Conservation (phyloP, 768 basidiomycete genomes). For the Auriscalpium orientale region DNA sequence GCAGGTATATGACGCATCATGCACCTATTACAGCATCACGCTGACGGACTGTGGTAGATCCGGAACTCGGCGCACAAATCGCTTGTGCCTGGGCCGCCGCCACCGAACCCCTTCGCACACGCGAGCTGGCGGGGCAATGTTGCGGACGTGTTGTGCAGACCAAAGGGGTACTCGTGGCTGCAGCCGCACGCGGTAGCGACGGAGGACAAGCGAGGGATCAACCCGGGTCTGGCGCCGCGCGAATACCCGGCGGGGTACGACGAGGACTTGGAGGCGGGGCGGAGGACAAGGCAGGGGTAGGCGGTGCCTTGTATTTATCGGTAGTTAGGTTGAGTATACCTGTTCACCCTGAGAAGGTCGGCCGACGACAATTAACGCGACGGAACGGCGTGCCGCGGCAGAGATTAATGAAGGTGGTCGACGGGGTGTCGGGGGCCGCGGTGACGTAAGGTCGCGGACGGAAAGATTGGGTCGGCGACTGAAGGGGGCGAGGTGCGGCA, state of each 20-base stretch:
- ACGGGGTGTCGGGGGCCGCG: slow-evolving; percentile 1
- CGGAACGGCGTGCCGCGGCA: not conserved
- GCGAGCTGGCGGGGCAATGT: slow-evolving; percentile 71
- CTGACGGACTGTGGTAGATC: slow-evolving; percentile 40
- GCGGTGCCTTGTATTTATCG: not conserved
- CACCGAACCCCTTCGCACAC: slow-evolving; percentile 84
- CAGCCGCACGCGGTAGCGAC: slow-evolving; percentile 51
- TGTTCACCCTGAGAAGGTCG: not conserved
- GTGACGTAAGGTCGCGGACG: slow-evolving; percentile 1
- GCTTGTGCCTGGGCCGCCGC: slow-evolving; percentile 53
- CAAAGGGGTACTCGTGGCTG: slow-evolving; percentile 76
- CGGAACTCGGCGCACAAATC: slow-evolving; percentile 77
- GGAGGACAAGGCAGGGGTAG: slow-evolving; percentile 9
- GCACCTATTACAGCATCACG: too few relatives aligned
- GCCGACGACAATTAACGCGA: not conserved
- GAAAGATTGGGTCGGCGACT: slow-evolving; percentile 12
- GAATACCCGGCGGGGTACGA: slow-evolving; percentile 3
- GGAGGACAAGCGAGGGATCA: slow-evolving; percentile 67
- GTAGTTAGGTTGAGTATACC: not conserved
- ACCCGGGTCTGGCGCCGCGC: slow-evolving; percentile 48
- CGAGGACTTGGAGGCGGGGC: slow-evolving; percentile 8
- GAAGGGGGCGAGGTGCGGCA: not conserved
- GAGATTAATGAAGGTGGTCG: not conserved
- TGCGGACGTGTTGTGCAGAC: slow-evolving; percentile 70
- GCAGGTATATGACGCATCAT: slow-evolving; percentile 48